A percentile compares a stretch with the other conserved stretches of the same genome.
phyloP scores from a whole-genome alignment of 208 protist genomes.

The Cochliopodium minus region DNA sequence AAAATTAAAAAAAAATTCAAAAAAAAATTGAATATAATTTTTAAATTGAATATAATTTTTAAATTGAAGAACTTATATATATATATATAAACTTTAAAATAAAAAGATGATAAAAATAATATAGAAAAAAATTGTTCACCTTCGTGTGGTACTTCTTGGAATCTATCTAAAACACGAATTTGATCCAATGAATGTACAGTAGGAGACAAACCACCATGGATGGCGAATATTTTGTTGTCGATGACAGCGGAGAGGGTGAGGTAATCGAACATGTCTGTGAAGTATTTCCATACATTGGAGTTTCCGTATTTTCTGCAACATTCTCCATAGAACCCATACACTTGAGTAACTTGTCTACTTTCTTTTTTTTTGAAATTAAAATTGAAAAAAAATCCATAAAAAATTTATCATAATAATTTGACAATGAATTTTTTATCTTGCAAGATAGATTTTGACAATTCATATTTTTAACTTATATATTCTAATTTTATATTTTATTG shows the following conservation, averaged over 20 bases:
- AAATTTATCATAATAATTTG: background rate
- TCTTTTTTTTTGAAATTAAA: constrained; percentile 39
- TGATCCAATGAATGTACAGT: constrained; percentile 56
- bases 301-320: constrained; percentile 70
- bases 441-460: background rate
- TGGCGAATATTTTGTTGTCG: constrained; percentile 55
- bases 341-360: constrained; percentile 51
- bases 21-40: too few species aligned
- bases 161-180: constrained; percentile 42
- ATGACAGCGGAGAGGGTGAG: constrained; percentile 44
- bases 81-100: too few species aligned
- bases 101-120: too few species aligned
- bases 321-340: constrained; percentile 75
- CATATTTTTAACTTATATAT: background rate
- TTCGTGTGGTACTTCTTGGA: constrained; percentile 66
- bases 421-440: background rate
- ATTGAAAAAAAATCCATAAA: background rate
- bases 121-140: too few species aligned
- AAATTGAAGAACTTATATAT: too few species aligned
- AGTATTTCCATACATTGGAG: constrained; percentile 33
- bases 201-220: constrained; percentile 78
- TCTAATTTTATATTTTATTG: background rate
- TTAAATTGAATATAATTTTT: too few species aligned
- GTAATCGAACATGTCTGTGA: constrained; percentile 57
- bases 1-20: too few species aligned